Conservation (phyloP, 2,329 filamentous ascomycete species). For the Coniochaeta pulveracea region DNA sequence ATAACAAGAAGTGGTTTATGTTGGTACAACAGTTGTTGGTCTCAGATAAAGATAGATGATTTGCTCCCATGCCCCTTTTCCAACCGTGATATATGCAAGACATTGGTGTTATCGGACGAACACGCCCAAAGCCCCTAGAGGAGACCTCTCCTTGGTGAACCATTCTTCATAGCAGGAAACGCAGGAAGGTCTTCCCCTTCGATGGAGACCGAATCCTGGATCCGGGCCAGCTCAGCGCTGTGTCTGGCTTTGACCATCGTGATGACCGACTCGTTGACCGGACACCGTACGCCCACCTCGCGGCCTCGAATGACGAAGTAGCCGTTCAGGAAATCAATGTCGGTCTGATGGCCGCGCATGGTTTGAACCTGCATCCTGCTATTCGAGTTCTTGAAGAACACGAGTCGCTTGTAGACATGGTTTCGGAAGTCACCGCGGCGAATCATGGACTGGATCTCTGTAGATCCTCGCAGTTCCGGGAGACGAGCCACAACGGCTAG, state of each 20-base stretch:
- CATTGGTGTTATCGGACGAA: no score
- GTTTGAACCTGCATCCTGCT: slow-evolving; percentile 62
- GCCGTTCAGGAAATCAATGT: slow-evolving; percentile 79
- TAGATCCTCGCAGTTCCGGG: slow-evolving; percentile 58
- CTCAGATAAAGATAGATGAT: no score
- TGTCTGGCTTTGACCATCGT: slow-evolving; percentile 64
- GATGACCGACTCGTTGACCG: slow-evolving; percentile 62
- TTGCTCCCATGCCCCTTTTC: slow-evolving; percentile 8
- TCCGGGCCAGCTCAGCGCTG: slow-evolving; percentile 16
- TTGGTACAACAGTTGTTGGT: no score
- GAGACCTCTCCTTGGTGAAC: no score
- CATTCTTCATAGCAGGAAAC: no score
- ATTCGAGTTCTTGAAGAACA: slow-evolving; percentile 36
- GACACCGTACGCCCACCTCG: slow-evolving; percentile 60
- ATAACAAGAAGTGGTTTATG: no score
- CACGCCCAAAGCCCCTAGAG: no score
- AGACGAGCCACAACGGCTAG: slow-evolving; percentile 58
- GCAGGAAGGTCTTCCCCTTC: no score
- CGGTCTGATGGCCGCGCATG: slow-evolving; percentile 49
- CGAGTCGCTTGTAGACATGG: slow-evolving; percentile 44
- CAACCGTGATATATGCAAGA: not conserved
- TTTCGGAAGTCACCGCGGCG: slow-evolving; percentile 52
- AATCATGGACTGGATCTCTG: slow-evolving; percentile 43
- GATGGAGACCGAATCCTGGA: no score
- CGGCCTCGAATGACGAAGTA: slow-evolving; percentile 69